Evolutionary conservation across 2,329 filamentous ascomycete species (phyloP).

Genomic region (Lojkania enalia): DNA sequence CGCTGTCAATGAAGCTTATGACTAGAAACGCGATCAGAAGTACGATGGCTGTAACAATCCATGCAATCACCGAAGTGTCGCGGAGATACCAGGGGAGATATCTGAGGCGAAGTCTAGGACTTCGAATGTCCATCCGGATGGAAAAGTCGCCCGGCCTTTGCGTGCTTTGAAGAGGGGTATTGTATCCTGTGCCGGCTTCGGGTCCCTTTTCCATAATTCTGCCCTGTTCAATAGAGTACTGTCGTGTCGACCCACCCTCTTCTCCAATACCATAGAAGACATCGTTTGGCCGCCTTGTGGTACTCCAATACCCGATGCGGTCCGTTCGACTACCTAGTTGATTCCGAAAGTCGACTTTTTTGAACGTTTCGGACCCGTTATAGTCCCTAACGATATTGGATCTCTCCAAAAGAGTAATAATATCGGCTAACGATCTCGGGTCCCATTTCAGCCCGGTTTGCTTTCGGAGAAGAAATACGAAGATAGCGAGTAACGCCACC

Average conservation of each 20-base stretch:
- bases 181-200: constrained; percentile 23
- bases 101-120: constrained; percentile 60
- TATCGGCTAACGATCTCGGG: constrained; percentile 67
- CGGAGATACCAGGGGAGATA: constrained; percentile 79
- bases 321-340: constrained; percentile 63
- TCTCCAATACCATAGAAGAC: constrained; percentile 83
- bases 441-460: constrained; percentile 85
- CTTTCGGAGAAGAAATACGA: constrained; percentile 66
- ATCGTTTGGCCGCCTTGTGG: constrained; percentile 64
- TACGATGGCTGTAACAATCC: constrained; percentile 53
- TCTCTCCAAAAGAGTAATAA: constrained; percentile 75
- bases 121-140: constrained; percentile 56
- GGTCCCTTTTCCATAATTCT: constrained; percentile 52
- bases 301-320: constrained; percentile 84
- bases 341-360: constrained; percentile 57
- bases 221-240: constrained; percentile 56
- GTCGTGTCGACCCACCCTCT: constrained; percentile 55
- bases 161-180: constrained; percentile 13
- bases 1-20: constrained; percentile 74
- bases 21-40: constrained; percentile 61
- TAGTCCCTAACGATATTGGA: constrained; percentile 80
- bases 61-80: constrained; percentile 66
- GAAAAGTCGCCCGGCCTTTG: constrained; percentile 45
- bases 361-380: constrained; percentile 66
- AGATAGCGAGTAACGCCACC: constrained; percentile 59